Percentiles rank a stretch among this genome's conserved stretches.
Evolutionary conservation across 2,329 filamentous ascomycete species (phyloP).

Genomic region (Penicillium sp.): DNA sequence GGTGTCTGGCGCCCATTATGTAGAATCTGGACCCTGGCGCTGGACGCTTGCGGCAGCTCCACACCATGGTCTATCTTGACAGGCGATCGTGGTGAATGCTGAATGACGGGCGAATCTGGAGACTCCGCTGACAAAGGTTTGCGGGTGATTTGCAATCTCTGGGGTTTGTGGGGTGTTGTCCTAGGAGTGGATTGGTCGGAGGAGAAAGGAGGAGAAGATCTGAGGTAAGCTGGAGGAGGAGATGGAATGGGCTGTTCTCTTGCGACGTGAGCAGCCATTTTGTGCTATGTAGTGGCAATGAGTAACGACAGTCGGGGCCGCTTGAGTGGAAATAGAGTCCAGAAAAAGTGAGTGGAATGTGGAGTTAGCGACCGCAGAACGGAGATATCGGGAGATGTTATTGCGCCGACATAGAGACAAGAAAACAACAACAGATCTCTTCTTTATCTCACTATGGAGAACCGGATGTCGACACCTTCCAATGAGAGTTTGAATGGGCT

Average conservation of each 20-base stretch:
- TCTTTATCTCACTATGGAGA: not conserved
- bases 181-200: constrained; percentile 23
- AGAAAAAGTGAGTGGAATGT: constrained; percentile 1
- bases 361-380: not conserved
- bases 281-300: not conserved
- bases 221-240: constrained; percentile 43
- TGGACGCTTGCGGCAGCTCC: constrained; percentile 27
- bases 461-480: not conserved
- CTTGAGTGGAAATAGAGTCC: not conserved
- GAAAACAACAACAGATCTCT: not conserved
- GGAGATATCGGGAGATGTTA: not conserved
- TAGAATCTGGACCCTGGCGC: constrained; percentile 26
- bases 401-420: not conserved
- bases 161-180: constrained; percentile 20
- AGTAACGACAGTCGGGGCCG: not conserved
- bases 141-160: constrained; percentile 22
- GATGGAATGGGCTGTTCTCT: constrained; percentile 33
- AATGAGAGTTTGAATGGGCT: constrained; percentile 4
- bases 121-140: constrained; percentile 24
- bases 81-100: constrained; percentile 32
- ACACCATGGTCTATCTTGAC: constrained; percentile 31
- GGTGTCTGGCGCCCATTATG: constrained; percentile 21
- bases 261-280: constrained; percentile 29
- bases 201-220: constrained; percentile 34
- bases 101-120: constrained; percentile 23